Conservation (phyloP, 2,329 filamentous ascomycete genomes). For the Nemania sp. region DNA sequence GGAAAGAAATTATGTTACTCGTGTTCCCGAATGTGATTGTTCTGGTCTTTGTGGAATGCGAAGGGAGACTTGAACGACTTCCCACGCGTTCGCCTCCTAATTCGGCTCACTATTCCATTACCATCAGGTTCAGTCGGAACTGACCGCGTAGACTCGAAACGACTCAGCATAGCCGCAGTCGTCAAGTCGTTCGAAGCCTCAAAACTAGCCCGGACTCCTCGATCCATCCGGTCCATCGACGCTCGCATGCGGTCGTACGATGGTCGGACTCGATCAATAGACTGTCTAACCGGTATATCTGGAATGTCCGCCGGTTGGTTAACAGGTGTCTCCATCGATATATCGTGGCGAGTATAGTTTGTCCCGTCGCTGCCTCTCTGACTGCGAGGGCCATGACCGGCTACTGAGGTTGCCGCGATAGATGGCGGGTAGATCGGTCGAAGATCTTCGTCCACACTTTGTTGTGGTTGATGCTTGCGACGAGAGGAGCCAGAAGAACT, state of each 20-base stretch:
- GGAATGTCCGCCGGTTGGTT: conserved; percentile 46
- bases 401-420: conserved; percentile 75
- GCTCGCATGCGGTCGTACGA: conserved; percentile 89
- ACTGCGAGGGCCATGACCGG: conserved; percentile 81
- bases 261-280: conserved; percentile 77
- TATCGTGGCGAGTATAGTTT: conserved; percentile 79
- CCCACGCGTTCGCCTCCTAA: conserved; percentile 51
- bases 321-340: conserved; percentile 66
- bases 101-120: conserved; percentile 49
- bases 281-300: conserved; percentile 57
- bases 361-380: conserved; percentile 96
- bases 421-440: conserved; percentile 95
- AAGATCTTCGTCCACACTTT: conserved; percentile 84
- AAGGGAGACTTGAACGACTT: conserved; percentile 53
- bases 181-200: conserved; percentile 93
- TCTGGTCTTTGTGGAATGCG: conserved; percentile 46
- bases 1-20: conserved; percentile 40
- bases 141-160: conserved; percentile 81
- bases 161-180: conserved; percentile 83
- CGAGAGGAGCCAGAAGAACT: conserved; percentile 61
- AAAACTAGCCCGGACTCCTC: conserved; percentile 78
- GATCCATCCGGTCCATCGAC: conserved; percentile 77
- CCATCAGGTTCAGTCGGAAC: conserved; percentile 39
- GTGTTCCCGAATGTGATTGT: conserved; percentile 49
- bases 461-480: conserved; percentile 64